Base-by-base conservation (phyloP, 169 alveolate species). In the Cryptosporidium tyzzeri region DNA sequence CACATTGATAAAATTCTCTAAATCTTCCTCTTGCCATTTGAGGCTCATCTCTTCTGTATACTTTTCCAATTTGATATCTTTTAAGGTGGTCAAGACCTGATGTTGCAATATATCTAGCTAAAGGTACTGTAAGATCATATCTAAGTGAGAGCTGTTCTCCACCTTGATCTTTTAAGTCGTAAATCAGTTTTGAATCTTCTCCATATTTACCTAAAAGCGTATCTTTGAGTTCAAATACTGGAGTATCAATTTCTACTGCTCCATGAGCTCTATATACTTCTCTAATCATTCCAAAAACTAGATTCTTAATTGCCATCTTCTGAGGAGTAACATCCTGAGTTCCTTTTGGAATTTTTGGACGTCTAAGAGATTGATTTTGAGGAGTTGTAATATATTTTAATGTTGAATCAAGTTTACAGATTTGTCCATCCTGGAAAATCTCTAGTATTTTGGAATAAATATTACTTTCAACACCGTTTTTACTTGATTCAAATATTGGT, bases 11-110 rank as follows among this genome's bases (percentile, higher is more conserved):
- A 89, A 98, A 98, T 89, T 98, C 99, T 67, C 99, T 93, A 92
- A 94, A 98, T 71, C 99, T 92, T 21, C 99, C 99, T 84, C 97
- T 94, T 71, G 92, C 92, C 96, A 97, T 94, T 86, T 96, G 98
- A 23, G 99, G 99, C 86, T 98, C 98, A 85, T 98, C 99, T 80
- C 99, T 94, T 87, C 99, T 93, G 92, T 98, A 98, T 12, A 98
- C 99, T 86, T 98, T 98, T 35, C 99, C 99, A 69, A 96, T 95
- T 92, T 98, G 99, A 91, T 91, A 98, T 91, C 99, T 94, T 91
- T 98, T 98, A 35, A 98, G 91, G 51, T 94, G 86, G 21, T 95
- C 94, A 61, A 97, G 45, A 65, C 95, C 94, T 67, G 97, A 93
- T 3, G 95, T 91, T 16, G 98, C 99, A 55, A 97, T 85, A 92